These are phyloP conservation scores for Termitomyces sp. DNA, from an alignment of 768 basidiomycete species.

Conservation along the genomic window DNA sequence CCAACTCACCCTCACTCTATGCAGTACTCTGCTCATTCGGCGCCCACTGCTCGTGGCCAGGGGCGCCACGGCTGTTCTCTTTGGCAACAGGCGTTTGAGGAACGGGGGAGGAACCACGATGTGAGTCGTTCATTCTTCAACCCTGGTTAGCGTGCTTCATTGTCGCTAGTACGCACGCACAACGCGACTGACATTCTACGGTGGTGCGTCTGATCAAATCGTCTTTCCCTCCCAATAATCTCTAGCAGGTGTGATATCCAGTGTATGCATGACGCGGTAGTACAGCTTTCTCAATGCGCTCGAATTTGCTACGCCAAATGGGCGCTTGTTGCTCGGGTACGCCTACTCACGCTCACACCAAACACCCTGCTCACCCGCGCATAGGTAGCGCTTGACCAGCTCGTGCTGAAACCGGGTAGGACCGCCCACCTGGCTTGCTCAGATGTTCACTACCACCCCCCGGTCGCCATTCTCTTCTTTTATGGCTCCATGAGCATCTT, in stretches of 20 bases:
- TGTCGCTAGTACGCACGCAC: constrained; percentile 43
- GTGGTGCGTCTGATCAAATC: constrained; percentile 39
- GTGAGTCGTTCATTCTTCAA: constrained; percentile 30
- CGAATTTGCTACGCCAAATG: constrained; percentile 57
- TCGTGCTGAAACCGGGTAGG: constrained; percentile 63
- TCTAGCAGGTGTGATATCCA: constrained; percentile 60
- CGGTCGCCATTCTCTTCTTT: constrained; percentile 45
- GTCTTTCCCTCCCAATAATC: not conserved
- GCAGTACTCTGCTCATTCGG: constrained; percentile 48
- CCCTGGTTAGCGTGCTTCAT: no score
- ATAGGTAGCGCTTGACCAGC: constrained; percentile 84
- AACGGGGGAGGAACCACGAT: constrained; percentile 68
- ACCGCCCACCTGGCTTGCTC: not conserved
- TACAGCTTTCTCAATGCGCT: constrained; percentile 68
- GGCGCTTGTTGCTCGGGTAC: constrained; percentile 58
- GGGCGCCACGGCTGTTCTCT: constrained; percentile 58
- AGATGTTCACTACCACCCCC: not conserved
- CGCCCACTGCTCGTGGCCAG: constrained; percentile 65
- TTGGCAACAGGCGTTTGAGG: constrained; percentile 84
- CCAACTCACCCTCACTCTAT: no score
- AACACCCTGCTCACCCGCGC: not conserved
- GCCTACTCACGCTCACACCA: constrained; percentile 12
- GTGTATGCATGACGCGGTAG: constrained; percentile 81
- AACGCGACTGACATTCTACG: constrained; percentile 64
- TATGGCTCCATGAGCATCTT: constrained; percentile 74